A percentile compares a stretch with the other conserved stretches of the same genome.
These are phyloP conservation scores for Pseudotulostoma volvatum DNA, from an alignment of 495 filamentous ascomycete species.

Conservation along the genomic window DNA sequence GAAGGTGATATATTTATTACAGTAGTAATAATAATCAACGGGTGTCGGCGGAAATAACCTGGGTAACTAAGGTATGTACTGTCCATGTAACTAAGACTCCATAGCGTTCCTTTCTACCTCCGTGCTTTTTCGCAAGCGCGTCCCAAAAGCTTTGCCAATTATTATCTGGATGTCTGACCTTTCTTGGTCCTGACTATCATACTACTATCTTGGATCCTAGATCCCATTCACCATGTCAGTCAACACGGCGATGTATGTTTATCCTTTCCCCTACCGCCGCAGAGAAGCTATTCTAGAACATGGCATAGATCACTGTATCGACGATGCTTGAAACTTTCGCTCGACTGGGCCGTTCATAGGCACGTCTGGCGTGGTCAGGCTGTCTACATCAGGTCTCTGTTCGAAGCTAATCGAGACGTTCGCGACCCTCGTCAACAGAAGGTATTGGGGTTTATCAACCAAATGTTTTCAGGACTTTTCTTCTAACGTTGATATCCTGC, in stretches of 20 bases:
- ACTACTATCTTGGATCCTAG: too few species aligned
- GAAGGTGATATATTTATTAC: too few species aligned
- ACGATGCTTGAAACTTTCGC: constrained; percentile 75
- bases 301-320: constrained; percentile 74
- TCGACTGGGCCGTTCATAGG: constrained; percentile 88
- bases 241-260: constrained; percentile 23
- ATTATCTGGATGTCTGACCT: too few species aligned
- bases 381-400: constrained; percentile 84
- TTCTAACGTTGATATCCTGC: too few species aligned
- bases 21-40: too few species aligned
- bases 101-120: too few species aligned
- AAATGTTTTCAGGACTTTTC: neutral
- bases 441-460: constrained; percentile 31
- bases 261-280: constrained; percentile 5
- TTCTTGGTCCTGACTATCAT: too few species aligned
- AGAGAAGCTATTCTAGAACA: constrained; percentile 1
- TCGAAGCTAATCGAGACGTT: constrained; percentile 82
- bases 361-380: constrained; percentile 88
- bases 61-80: too few species aligned
- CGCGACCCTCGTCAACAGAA: constrained; percentile 75
- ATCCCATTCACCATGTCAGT: constrained; percentile 22
- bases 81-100: too few species aligned
- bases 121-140: too few species aligned
- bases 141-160: too few species aligned
- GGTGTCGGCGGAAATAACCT: too few species aligned